A percentile compares a stretch with the other conserved stretches of the same genome.
Evolutionary conservation across 2,329 filamentous ascomycete genomes (phyloP).

Genomic region (Sclerotinia glacialis): DNA sequence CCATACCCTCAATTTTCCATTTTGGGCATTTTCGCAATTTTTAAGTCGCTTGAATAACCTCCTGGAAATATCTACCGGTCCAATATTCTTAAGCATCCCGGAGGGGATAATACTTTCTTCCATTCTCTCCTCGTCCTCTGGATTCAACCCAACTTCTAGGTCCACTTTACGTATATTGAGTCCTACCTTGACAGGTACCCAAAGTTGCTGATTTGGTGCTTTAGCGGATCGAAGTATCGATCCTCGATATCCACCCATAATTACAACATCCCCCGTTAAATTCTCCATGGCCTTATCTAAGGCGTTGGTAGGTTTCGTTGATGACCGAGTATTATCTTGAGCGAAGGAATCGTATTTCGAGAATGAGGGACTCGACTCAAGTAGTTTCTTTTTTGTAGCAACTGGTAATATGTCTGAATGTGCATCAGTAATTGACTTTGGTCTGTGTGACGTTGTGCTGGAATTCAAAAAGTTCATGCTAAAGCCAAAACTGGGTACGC

Average conservation of each 20-base stretch:
- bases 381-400: conserved; percentile 29
- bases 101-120: conserved; percentile 78
- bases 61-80: conserved; percentile 84
- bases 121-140: conserved; percentile 80
- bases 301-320: conserved; percentile 34
- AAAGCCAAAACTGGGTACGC: conserved; percentile 43
- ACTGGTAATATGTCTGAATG: conserved; percentile 34
- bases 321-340: conserved; percentile 23
- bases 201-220: conserved; percentile 78
- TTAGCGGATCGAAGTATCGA: conserved; percentile 84
- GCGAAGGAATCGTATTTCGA: conserved; percentile 26
- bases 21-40: conserved; percentile 68
- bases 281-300: conserved; percentile 57
- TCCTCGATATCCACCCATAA: conserved; percentile 87
- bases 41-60: conserved; percentile 75
- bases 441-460: conserved; percentile 29
- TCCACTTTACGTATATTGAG: conserved; percentile 90
- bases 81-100: conserved; percentile 88
- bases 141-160: conserved; percentile 77
- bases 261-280: conserved; percentile 78
- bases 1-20: conserved; percentile 72
- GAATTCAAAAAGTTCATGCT: conserved; percentile 38
- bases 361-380: conserved; percentile 25
- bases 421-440: conserved; percentile 35
- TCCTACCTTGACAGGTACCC: conserved; percentile 91